These are phyloP conservation scores for Barnettozyma botsteinii DNA, from an alignment of 805 yeast species.

Conservation along the genomic window DNA sequence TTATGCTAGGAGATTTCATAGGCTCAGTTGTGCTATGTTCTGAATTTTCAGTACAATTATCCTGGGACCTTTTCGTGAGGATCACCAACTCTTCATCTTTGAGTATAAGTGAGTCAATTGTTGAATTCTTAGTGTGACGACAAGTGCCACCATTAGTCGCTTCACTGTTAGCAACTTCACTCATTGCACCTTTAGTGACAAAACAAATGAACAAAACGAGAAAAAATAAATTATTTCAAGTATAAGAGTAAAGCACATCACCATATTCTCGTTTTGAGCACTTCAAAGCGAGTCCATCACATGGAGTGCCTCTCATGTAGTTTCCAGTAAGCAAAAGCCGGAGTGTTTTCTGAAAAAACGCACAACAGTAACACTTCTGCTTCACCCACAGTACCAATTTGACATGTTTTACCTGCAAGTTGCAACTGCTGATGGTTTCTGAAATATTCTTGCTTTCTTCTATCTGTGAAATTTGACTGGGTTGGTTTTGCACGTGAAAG, in stretches of 20 bases:
- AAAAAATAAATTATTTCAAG: too few relatives aligned
- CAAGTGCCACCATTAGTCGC: too few relatives aligned
- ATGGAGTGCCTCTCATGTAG: too few relatives aligned
- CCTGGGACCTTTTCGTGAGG: not conserved
- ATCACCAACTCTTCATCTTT: not conserved
- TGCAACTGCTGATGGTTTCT: slow-evolving; percentile 7
- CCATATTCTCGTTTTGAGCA: too few relatives aligned
- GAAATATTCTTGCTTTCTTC: too few relatives aligned
- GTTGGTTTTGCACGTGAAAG: not conserved
- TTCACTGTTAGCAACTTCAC: not conserved
- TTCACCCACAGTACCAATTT: too few relatives aligned
- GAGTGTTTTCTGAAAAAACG: too few relatives aligned
- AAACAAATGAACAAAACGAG: too few relatives aligned
- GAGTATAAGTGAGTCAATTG: slow-evolving; percentile 1
- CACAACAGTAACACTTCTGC: too few relatives aligned
- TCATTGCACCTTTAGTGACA: not conserved
- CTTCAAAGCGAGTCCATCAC: not conserved
- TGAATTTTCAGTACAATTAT: not conserved
- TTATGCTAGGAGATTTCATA: not conserved
- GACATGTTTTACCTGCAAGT: not conserved
- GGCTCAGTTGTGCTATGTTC: not conserved
- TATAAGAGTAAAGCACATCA: too few relatives aligned
- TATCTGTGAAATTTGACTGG: too few relatives aligned
- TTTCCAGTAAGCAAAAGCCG: too few relatives aligned
- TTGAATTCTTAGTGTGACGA: not conserved